These are phyloP conservation scores for Kazachstania bromeliacearum DNA, from an alignment of 805 yeast species.

Conservation along the genomic window DNA sequence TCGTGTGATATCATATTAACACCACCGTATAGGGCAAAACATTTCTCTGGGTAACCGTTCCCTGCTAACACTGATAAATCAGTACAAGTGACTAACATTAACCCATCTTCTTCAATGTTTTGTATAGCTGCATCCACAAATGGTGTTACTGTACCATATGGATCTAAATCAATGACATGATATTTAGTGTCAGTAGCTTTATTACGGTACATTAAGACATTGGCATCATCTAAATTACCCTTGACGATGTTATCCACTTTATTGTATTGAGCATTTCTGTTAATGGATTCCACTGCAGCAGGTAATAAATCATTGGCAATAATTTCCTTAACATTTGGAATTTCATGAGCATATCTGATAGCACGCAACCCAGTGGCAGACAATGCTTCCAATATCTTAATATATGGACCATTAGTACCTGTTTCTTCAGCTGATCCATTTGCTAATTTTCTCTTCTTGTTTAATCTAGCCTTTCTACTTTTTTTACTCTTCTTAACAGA, in stretches of 20 bases:
- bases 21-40: slow-evolving; percentile 92
- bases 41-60: slow-evolving; percentile 91
- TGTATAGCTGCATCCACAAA: slow-evolving; percentile 89
- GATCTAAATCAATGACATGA: slow-evolving; percentile 90
- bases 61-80: slow-evolving; percentile 96
- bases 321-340: slow-evolving; percentile 62
- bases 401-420: slow-evolving; percentile 33
- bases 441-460: slow-evolving; percentile 24
- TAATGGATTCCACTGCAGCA: slow-evolving; percentile 77
- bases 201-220: slow-evolving; percentile 56
- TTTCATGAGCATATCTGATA: slow-evolving; percentile 84
- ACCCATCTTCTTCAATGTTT: slow-evolving; percentile 72
- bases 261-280: slow-evolving; percentile 62
- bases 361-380: slow-evolving; percentile 95
- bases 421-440: slow-evolving; percentile 11
- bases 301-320: slow-evolving; percentile 85
- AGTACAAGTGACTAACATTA: slow-evolving; percentile 87
- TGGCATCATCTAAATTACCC: slow-evolving; percentile 86
- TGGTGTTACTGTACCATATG: slow-evolving; percentile 96
- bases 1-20: slow-evolving; percentile 69
- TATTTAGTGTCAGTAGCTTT: slow-evolving; percentile 38
- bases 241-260: slow-evolving; percentile 45
- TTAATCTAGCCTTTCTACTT: slow-evolving; percentile 12
- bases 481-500: slow-evolving; percentile 12
- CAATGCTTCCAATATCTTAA: slow-evolving; percentile 76